Conservation (phyloP, 2,329 filamentous ascomycete species). For the Fusarium xyrophilum region DNA sequence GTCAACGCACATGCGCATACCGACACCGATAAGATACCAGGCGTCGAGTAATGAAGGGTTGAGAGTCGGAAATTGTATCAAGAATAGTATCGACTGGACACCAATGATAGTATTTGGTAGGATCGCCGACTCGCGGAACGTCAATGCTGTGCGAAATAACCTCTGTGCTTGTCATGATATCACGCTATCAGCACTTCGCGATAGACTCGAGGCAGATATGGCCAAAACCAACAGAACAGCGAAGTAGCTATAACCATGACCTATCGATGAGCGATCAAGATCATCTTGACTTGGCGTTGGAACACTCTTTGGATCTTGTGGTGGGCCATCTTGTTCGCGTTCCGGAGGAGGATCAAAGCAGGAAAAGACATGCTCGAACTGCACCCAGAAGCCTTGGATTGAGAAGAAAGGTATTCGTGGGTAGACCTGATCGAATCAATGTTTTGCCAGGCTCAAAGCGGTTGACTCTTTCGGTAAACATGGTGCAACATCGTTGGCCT, state of each 20-base stretch:
- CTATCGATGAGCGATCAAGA: not conserved
- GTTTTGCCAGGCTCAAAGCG: not conserved
- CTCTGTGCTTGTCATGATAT: slow-evolving; percentile 1
- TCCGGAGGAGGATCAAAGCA: not conserved
- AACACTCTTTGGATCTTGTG: not conserved
- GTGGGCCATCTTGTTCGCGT: not conserved
- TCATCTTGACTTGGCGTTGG: not conserved
- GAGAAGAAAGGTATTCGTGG: slow-evolving; percentile 15
- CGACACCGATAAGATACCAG: slow-evolving; percentile 13
- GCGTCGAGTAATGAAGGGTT: slow-evolving; percentile 5
- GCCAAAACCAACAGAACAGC: not conserved
- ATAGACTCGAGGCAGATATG: slow-evolving; percentile 9
- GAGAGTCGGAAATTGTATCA: slow-evolving; percentile 8
- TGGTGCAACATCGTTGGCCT: not conserved
- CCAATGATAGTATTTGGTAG: slow-evolving; percentile 4
- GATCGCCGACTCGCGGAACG: not conserved
- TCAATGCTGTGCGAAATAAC: not conserved
- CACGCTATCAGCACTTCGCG: slow-evolving; percentile 6
- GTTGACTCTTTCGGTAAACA: slow-evolving; percentile 3
- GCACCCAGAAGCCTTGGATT: slow-evolving; percentile 9
- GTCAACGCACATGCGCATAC: slow-evolving; percentile 13
- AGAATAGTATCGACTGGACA: not conserved
- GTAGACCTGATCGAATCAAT: slow-evolving; percentile 1
- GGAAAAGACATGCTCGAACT: slow-evolving; percentile 12
- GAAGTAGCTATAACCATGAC: not conserved